Conservation (phyloP, 768 basidiomycete species). For the Hortiboletus campestris region DNA sequence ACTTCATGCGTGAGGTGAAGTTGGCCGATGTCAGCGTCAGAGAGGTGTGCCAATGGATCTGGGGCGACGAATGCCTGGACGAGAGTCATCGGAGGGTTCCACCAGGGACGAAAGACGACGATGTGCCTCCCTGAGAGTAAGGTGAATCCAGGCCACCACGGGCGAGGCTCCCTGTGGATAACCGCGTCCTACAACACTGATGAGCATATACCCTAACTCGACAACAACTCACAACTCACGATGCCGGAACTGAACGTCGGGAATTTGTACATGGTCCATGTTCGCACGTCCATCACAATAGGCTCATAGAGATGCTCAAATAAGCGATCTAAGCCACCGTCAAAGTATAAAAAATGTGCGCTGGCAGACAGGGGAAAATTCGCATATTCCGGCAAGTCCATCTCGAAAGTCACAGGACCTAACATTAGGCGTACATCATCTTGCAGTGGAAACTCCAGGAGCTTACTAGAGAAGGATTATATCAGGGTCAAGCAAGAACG, state of each 20-base stretch:
- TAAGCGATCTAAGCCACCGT: conserved; percentile 14
- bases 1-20: conserved; percentile 22
- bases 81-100: conserved; percentile 8
- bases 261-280: conserved; percentile 16
- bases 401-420: conserved; percentile 14
- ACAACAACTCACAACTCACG: conserved; percentile 7
- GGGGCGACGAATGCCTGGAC: conserved; percentile 20
- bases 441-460: conserved; percentile 19
- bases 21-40: neutral
- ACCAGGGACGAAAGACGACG: conserved; percentile 16
- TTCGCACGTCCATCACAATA: conserved; percentile 17
- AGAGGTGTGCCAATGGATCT: neutral
- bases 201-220: neutral
- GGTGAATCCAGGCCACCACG: conserved; percentile 12
- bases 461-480: conserved; percentile 12
- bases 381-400: conserved; percentile 17
- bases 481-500: conserved; percentile 6
- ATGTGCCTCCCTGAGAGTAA: conserved; percentile 12
- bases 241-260: conserved; percentile 12
- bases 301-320: conserved; percentile 11
- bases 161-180: neutral
- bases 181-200: conserved; percentile 1
- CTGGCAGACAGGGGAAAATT: conserved; percentile 17
- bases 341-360: conserved; percentile 16
- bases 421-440: conserved; percentile 10